Evolutionary conservation across 495 filamentous ascomycete genomes (phyloP).

Genomic region (Xylaria castorea): DNA sequence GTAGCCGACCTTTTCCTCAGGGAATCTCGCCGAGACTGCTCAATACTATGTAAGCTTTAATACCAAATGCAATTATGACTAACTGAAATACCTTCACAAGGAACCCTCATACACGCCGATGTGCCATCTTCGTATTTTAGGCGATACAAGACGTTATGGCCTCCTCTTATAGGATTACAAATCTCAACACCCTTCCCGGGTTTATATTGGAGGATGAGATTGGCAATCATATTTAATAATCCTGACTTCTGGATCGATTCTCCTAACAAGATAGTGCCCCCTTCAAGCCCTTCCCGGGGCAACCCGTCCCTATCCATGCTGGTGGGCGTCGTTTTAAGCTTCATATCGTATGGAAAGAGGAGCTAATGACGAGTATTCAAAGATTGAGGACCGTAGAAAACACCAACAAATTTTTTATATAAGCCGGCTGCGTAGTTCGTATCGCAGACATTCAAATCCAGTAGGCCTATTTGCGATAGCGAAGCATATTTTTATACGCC

Average conservation of each 20-base stretch:
- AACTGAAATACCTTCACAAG: conserved; percentile 9
- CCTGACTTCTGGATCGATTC: background rate
- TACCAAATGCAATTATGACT: background rate
- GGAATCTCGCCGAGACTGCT: conserved; percentile 29
- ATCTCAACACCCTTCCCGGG: background rate
- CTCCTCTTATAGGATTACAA: conserved; percentile 32
- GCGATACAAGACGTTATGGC: conserved; percentile 39
- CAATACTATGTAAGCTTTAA: background rate
- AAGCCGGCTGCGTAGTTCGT: background rate
- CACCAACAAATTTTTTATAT: background rate
- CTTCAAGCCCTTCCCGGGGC: background rate
- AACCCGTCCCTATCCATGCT: background rate
- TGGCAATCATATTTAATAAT: background rate
- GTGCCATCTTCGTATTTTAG: conserved; percentile 35
- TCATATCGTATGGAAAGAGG: background rate
- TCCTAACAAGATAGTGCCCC: background rate
- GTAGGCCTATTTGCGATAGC: background rate
- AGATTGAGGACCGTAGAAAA: background rate
- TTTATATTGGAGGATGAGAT: conserved; percentile 3
- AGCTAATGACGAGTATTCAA: background rate
- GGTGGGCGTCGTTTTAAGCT: background rate
- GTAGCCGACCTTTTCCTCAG: conserved; percentile 45
- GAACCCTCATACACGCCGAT: conserved; percentile 31
- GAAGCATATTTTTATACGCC: background rate
- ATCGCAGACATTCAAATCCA: background rate